A percentile compares a stretch with the other conserved stretches of the same genome.
These are phyloP conservation scores for Kodamaea leandrae DNA, from an alignment of 805 yeast species.

Conservation along the genomic window DNA sequence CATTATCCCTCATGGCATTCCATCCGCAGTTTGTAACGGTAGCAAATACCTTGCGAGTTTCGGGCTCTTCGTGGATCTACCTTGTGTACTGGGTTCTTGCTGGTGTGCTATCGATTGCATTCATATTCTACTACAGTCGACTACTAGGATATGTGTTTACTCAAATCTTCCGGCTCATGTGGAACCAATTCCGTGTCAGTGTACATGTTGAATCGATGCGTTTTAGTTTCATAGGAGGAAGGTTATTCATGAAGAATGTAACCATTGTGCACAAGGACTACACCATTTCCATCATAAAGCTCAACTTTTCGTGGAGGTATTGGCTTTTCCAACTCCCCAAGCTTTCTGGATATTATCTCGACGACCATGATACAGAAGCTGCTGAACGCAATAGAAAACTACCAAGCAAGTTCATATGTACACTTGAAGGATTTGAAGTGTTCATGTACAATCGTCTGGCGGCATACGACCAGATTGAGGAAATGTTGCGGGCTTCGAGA, in stretches of 20 bases:
- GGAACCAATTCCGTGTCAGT: slow-evolving; percentile 60
- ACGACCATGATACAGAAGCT: slow-evolving; percentile 14
- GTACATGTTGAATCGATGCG: slow-evolving; percentile 71
- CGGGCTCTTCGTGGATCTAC: slow-evolving; percentile 58
- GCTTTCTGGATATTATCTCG: slow-evolving; percentile 32
- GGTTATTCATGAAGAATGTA: slow-evolving; percentile 73
- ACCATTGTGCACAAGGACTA: slow-evolving; percentile 71
- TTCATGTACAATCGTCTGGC: slow-evolving; percentile 77
- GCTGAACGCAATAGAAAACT: slow-evolving; percentile 24
- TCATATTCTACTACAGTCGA: slow-evolving; percentile 76
- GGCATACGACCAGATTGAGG: slow-evolving; percentile 69
- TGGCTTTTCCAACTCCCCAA: slow-evolving; percentile 61
- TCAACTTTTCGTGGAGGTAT: slow-evolving; percentile 85
- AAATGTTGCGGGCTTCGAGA: slow-evolving; percentile 21
- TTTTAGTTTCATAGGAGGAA: slow-evolving; percentile 78
- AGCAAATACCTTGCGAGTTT: slow-evolving; percentile 19
- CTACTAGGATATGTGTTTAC: slow-evolving; percentile 62
- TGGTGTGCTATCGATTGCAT: slow-evolving; percentile 56
- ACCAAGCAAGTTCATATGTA: slow-evolving; percentile 56
- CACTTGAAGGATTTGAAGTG: slow-evolving; percentile 75
- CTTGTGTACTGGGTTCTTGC: slow-evolving; percentile 78
- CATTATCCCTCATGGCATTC: slow-evolving; percentile 24
- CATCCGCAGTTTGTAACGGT: slow-evolving; percentile 26
- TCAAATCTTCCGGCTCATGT: slow-evolving; percentile 49
- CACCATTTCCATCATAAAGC: slow-evolving; percentile 66